Conservation (phyloP, 148 eudicot species). For the Amaranthus hypochondriacus region DNA sequence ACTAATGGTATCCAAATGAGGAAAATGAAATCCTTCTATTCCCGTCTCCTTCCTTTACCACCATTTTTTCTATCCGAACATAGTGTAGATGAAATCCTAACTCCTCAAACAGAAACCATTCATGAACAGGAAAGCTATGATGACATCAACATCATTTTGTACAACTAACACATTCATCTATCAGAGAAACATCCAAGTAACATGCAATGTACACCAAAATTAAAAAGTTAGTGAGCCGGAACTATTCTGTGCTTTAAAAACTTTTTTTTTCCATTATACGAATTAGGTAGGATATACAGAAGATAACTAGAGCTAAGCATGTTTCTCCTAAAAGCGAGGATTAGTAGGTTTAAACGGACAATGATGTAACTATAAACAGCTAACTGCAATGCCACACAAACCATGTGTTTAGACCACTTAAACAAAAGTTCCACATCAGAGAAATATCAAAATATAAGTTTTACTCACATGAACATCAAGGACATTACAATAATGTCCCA, state of each 20-base stretch:
- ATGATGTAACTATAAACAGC: neutral
- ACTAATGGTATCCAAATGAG: too few species aligned
- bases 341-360: neutral
- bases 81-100: too few species aligned
- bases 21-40: too few species aligned
- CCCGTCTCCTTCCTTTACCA: too few species aligned
- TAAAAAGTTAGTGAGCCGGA: neutral
- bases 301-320: neutral
- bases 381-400: neutral
- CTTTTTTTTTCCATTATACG: neutral
- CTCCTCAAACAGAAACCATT: too few species aligned
- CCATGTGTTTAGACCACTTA: neutral
- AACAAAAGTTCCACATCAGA: neutral
- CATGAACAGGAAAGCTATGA: too few species aligned
- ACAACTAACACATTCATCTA: neutral
- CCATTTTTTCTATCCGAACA: too few species aligned
- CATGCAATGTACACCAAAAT: neutral
- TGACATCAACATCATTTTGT: too few species aligned
- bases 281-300: neutral
- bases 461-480: conserved; percentile 82
- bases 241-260: neutral
- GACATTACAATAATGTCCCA: conserved; percentile 58
- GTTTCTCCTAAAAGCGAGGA: neutral
- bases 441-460: neutral
- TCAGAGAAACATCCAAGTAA: neutral